These are phyloP conservation scores for Colletotrichum acutatum DNA, from an alignment of 2,329 filamentous ascomycete species.

Conservation along the genomic window DNA sequence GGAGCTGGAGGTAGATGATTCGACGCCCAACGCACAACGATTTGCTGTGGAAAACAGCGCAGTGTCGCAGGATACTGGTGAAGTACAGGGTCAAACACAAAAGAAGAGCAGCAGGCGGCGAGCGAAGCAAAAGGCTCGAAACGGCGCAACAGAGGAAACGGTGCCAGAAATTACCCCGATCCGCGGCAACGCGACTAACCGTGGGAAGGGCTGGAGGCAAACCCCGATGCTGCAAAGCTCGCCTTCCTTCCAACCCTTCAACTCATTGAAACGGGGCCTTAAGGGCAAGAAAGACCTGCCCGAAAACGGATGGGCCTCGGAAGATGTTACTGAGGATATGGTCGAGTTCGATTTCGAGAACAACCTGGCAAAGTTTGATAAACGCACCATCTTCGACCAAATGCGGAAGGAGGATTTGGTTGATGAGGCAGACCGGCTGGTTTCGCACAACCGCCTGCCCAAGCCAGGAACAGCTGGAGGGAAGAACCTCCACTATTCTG, in stretches of 20 bases:
- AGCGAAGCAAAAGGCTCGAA: slow-evolving; percentile 46
- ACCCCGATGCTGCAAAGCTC: slow-evolving; percentile 70
- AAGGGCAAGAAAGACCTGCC: slow-evolving; percentile 53
- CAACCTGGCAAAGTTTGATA: slow-evolving; percentile 94
- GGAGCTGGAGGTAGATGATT: slow-evolving; percentile 39
- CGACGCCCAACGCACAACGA: slow-evolving; percentile 37
- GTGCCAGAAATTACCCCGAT: slow-evolving; percentile 31
- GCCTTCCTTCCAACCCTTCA: slow-evolving; percentile 71
- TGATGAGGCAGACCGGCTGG: slow-evolving; percentile 90
- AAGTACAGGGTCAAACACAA: slow-evolving; percentile 37
- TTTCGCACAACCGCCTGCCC: slow-evolving; percentile 82
- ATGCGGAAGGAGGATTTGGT: slow-evolving; percentile 89
- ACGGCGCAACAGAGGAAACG: slow-evolving; percentile 34
- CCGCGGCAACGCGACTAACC: slow-evolving; percentile 33
- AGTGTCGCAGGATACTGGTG: slow-evolving; percentile 18
- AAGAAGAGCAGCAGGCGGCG: slow-evolving; percentile 42
- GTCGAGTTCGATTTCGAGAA: slow-evolving; percentile 94
- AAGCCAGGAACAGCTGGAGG: slow-evolving; percentile 80
- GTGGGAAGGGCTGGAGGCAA: slow-evolving; percentile 68
- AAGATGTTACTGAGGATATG: slow-evolving; percentile 94
- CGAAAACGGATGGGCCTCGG: slow-evolving; percentile 92
- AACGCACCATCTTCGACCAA: slow-evolving; percentile 89
- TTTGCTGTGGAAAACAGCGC: background rate
- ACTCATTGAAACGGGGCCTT: slow-evolving; percentile 67
- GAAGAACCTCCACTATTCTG: slow-evolving; percentile 91